These are phyloP conservation scores for Medicago truncatula DNA, from an alignment of 306 rosid species.

Conservation along the genomic window DNA sequence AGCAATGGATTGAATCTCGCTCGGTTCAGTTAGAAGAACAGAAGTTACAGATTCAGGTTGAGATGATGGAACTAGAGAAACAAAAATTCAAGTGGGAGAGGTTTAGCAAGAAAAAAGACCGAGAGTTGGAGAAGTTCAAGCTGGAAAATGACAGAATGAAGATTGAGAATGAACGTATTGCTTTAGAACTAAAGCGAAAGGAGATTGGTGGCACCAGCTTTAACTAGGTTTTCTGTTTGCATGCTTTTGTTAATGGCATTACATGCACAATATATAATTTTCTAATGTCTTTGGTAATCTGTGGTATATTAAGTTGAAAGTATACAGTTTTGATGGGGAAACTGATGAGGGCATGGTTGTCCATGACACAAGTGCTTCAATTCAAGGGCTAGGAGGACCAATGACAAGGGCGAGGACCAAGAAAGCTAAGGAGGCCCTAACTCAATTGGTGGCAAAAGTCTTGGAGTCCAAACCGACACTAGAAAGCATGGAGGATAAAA, in stretches of 20 bases:
- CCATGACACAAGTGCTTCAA: too few species aligned
- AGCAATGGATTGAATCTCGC: slow-evolving; percentile 78
- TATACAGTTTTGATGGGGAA: slow-evolving; percentile 41
- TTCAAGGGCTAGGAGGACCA: too few species aligned
- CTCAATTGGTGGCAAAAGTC: too few species aligned
- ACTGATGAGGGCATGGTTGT: slow-evolving; percentile 37
- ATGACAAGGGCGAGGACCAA: too few species aligned
- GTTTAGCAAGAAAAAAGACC: slow-evolving; percentile 79
- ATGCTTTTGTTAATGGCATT: slow-evolving; percentile 33
- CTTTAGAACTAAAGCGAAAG: slow-evolving; percentile 71
- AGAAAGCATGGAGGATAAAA: too few species aligned
- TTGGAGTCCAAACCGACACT: too few species aligned
- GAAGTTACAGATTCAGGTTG: slow-evolving; percentile 77
- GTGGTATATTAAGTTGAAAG: slow-evolving; percentile 41
- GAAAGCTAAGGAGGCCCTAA: too few species aligned
- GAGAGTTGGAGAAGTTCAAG: slow-evolving; percentile 80
- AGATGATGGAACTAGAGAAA: slow-evolving; percentile 80
- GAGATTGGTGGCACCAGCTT: slow-evolving; percentile 60
- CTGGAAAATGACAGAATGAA: slow-evolving; percentile 86
- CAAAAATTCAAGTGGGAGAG: slow-evolving; percentile 84
- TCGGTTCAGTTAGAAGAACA: slow-evolving; percentile 79
- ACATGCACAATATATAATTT: neutral
- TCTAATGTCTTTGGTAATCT: slow-evolving; percentile 30
- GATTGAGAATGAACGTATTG: slow-evolving; percentile 78
- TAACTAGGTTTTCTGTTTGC: slow-evolving; percentile 48